A percentile compares a stretch with the other conserved stretches of the same genome.
These are phyloP conservation scores for Lactuca sativa DNA, from an alignment of 129 eudicot genomes.

Conservation along the genomic window DNA sequence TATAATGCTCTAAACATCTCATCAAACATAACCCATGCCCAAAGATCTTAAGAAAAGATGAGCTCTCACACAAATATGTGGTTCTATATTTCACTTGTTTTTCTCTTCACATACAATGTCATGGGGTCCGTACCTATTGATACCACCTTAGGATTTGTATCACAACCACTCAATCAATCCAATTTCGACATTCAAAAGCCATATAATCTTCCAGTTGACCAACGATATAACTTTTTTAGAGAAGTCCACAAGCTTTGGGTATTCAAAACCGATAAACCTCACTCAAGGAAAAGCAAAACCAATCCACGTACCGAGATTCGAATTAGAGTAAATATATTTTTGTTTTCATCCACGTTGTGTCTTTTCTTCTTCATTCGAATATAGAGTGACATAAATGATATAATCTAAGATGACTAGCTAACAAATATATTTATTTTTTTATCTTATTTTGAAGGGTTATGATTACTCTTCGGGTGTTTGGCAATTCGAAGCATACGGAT, in stretches of 20 bases:
- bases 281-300: constrained; percentile 31
- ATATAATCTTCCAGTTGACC: constrained; percentile 31
- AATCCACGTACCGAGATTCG: constrained; percentile 49
- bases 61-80: not conserved
- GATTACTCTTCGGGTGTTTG: constrained; percentile 44
- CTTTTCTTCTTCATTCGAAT: not conserved
- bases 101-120: constrained; percentile 2
- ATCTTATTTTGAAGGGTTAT: constrained; percentile 28
- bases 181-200: constrained; percentile 40
- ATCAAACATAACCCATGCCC: too few relatives aligned
- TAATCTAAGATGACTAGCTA: not conserved
- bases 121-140: constrained; percentile 15
- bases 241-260: constrained; percentile 61
- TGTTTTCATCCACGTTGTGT: not conserved
- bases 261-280: constrained; percentile 41
- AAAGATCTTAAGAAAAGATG: constrained; percentile 2
- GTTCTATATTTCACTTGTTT: constrained; percentile 9
- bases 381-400: not conserved
- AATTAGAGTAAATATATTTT: constrained; percentile 17
- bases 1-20: too few relatives aligned
- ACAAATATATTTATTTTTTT: not conserved
- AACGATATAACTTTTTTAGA: constrained; percentile 33
- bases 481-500: constrained; percentile 48
- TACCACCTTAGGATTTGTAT: constrained; percentile 36
- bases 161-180: constrained; percentile 38